These are phyloP conservation scores for Pythium chondricola DNA, from an alignment of 352 stramenopile species.

Conservation along the genomic window DNA sequence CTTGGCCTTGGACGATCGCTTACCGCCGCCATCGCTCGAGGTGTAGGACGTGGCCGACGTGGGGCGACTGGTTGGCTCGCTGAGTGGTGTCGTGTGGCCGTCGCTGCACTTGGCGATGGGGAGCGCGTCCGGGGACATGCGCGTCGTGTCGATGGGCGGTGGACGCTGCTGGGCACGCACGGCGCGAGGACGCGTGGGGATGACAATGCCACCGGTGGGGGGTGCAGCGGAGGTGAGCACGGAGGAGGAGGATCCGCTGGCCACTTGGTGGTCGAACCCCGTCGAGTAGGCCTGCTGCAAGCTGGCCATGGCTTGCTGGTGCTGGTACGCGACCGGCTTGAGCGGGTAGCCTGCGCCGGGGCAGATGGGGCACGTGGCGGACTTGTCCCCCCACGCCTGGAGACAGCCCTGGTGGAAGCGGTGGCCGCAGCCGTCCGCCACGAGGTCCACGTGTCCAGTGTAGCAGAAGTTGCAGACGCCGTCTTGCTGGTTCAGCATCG, in stretches of 20 bases:
- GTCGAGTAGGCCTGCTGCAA: not conserved
- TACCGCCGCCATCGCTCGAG: conserved; percentile 6
- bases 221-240: not conserved
- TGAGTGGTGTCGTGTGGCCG: conserved; percentile 11
- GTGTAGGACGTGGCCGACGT: conserved; percentile 17
- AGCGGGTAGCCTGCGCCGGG: conserved; percentile 11
- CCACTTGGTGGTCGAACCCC: too few relatives aligned
- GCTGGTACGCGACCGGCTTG: conserved; percentile 11
- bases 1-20: conserved; percentile 27
- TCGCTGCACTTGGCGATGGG: conserved; percentile 14
- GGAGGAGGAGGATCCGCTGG: not conserved
- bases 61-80: conserved; percentile 11
- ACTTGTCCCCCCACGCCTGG: conserved; percentile 59
- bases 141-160: conserved; percentile 21
- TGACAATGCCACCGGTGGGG: too few relatives aligned
- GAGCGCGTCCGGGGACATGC: conserved; percentile 6
- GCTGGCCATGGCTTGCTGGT: conserved; percentile 7
- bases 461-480: conserved; percentile 21
- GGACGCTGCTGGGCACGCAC: conserved; percentile 15
- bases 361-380: conserved; percentile 19
- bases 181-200: conserved; percentile 7
- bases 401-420: conserved; percentile 60
- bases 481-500: conserved; percentile 18
- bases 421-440: conserved; percentile 55
- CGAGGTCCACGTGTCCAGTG: conserved; percentile 26